Conservation (phyloP, 2,329 filamentous ascomycete species). For the Aspergillus jensenii region DNA sequence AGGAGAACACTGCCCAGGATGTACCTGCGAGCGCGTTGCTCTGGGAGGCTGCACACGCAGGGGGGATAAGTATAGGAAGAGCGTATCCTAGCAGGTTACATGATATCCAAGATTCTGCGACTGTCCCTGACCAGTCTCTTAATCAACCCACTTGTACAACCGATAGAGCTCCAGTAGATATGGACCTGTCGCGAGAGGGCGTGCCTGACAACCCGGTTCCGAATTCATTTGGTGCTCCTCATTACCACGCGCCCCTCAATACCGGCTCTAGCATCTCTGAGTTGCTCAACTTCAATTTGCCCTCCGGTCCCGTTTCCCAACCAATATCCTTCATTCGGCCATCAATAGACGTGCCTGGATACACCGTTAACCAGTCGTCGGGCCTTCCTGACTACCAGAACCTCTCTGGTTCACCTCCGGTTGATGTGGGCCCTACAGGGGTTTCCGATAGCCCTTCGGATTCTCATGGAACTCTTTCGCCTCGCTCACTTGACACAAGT, state of each 20-base stretch:
- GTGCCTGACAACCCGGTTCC: slow-evolving; percentile 19
- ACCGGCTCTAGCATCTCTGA: slow-evolving; percentile 25
- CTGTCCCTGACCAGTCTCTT: slow-evolving; percentile 18
- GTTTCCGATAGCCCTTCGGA: slow-evolving; percentile 9
- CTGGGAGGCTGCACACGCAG: slow-evolving; percentile 15
- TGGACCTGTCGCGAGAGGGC: slow-evolving; percentile 19
- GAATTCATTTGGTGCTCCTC: slow-evolving; percentile 15
- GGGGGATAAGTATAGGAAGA: slow-evolving; percentile 16
- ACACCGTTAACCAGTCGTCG: slow-evolving; percentile 28
- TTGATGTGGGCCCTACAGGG: not conserved
- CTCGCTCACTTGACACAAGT: slow-evolving; percentile 11
- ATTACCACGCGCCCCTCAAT: slow-evolving; percentile 24
- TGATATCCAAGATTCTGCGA: slow-evolving; percentile 22
- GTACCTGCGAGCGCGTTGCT: slow-evolving; percentile 10
- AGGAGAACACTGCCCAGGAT: slow-evolving; percentile 7
- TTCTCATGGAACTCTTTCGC: slow-evolving; percentile 7
- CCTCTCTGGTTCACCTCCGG: not conserved
- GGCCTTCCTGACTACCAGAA: not conserved
- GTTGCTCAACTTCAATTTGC: slow-evolving; percentile 31
- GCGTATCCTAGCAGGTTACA: slow-evolving; percentile 22
- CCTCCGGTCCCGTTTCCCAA: slow-evolving; percentile 31
- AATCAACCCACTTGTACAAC: slow-evolving; percentile 17
- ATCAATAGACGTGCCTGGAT: slow-evolving; percentile 34
- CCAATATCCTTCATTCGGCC: slow-evolving; percentile 38
- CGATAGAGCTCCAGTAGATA: slow-evolving; percentile 22